Percentiles rank a stretch among this genome's conserved stretches.
Conservation (phyloP, 2,329 filamentous ascomycete species). For the Hysterium pulicare region DNA sequence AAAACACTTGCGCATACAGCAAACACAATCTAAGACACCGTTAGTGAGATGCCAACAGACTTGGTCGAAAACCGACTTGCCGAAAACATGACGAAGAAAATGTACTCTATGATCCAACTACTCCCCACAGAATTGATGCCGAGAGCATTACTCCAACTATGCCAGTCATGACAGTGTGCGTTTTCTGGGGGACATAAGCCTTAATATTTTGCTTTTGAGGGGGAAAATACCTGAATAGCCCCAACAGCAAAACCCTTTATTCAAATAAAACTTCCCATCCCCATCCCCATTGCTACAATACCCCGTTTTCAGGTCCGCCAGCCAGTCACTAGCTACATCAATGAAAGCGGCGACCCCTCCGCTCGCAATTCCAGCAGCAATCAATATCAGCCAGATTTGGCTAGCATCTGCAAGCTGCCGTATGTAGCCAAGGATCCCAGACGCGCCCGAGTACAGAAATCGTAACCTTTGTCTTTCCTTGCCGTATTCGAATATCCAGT, state of each 20-base stretch:
- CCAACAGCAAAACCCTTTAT: constrained; percentile 88
- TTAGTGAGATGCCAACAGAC: no score
- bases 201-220: neutral
- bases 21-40: constrained; percentile 61
- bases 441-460: constrained; percentile 66
- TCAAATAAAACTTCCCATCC: constrained; percentile 86
- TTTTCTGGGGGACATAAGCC: constrained; percentile 48
- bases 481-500: constrained; percentile 99
- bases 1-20: constrained; percentile 74
- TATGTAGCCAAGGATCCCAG: constrained; percentile 69
- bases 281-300: constrained; percentile 75
- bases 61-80: constrained; percentile 55
- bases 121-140: constrained; percentile 64
- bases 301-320: constrained; percentile 87
- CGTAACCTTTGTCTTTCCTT: constrained; percentile 88
- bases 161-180: constrained; percentile 82
- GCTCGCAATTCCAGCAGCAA: constrained; percentile 79
- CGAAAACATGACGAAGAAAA: constrained; percentile 81
- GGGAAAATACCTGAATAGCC: constrained; percentile 64
- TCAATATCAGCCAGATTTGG: constrained; percentile 87
- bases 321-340: constrained; percentile 87
- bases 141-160: constrained; percentile 74
- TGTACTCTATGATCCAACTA: constrained; percentile 79
- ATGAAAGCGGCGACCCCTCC: constrained; percentile 84
- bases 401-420: constrained; percentile 75